phyloP scores from a whole-genome alignment of 2,329 filamentous ascomycete species.

The Alternaria viburni region DNA sequence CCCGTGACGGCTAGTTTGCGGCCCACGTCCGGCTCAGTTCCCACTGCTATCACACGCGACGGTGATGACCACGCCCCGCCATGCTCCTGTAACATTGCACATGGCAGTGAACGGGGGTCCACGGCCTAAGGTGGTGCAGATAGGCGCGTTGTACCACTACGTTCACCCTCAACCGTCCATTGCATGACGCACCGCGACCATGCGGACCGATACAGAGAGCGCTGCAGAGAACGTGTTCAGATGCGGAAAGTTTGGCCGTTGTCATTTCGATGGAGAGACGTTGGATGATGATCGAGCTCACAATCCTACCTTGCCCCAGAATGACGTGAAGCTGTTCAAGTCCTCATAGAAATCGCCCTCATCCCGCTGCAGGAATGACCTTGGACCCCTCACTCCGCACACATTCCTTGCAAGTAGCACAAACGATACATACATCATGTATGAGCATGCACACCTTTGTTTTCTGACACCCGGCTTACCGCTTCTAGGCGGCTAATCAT shows the following conservation, averaged over 20 bases:
- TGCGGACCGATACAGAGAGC: slow-evolving; percentile 1
- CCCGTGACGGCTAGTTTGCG: neutral
- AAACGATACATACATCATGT: slow-evolving; percentile 33
- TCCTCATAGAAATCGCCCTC: slow-evolving; percentile 24
- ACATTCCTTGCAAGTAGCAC: slow-evolving; percentile 2
- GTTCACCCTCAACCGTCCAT: slow-evolving; percentile 35
- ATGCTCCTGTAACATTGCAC: slow-evolving; percentile 33
- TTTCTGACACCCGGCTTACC: slow-evolving; percentile 34
- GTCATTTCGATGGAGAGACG: slow-evolving; percentile 31
- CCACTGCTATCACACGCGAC: slow-evolving; percentile 7
- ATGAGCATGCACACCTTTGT: slow-evolving; percentile 33
- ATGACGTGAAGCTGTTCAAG: slow-evolving; percentile 27
- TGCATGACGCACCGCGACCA: slow-evolving; percentile 28
- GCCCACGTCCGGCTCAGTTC: slow-evolving; percentile 3
- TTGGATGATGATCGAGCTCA: slow-evolving; percentile 25
- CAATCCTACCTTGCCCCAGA: slow-evolving; percentile 14
- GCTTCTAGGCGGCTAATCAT: slow-evolving; percentile 79
- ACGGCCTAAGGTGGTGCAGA: slow-evolving; percentile 19
- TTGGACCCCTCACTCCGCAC: slow-evolving; percentile 1
- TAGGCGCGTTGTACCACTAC: slow-evolving; percentile 41
- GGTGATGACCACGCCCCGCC: slow-evolving; percentile 10
- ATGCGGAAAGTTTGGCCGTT: slow-evolving; percentile 28
- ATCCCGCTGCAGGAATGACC: slow-evolving; percentile 2
- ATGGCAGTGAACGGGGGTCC: slow-evolving; percentile 21
- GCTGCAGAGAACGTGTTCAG: slow-evolving; percentile 15